Conservation (phyloP, 2,329 filamentous ascomycete genomes). For the Curvularia hawaiiensis region DNA sequence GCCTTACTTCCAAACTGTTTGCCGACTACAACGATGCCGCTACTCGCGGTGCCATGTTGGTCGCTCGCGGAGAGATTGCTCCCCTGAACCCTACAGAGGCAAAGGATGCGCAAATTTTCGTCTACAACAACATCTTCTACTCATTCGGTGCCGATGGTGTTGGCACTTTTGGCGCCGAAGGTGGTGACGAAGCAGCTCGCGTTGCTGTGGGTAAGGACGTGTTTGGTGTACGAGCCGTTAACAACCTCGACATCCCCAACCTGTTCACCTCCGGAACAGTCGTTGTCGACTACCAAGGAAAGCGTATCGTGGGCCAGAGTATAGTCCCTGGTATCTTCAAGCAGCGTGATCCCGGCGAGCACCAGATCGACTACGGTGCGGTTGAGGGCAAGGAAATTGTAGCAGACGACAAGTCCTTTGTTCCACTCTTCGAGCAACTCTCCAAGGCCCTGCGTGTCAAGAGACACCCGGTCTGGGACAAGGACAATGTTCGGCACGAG, state of each 20-base stretch:
- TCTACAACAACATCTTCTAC: constrained; percentile 99
- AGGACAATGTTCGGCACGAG: constrained; percentile 87
- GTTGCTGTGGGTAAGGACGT: constrained; percentile 98
- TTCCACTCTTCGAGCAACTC: constrained; percentile 82
- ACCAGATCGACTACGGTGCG: constrained; percentile 98
- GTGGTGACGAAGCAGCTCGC: constrained; percentile 92
- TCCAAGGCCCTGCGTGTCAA: constrained; percentile 91
- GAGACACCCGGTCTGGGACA: constrained; percentile 97
- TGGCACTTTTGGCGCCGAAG: constrained; percentile 94
- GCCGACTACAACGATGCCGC: constrained; percentile 98
- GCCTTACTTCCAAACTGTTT: constrained; percentile 92
- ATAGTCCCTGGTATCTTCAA: constrained; percentile 99
- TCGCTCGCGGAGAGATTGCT: constrained; percentile 89
- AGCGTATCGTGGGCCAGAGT: constrained; percentile 95
- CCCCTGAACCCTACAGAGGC: constrained; percentile 94
- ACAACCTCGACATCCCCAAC: constrained; percentile 93
- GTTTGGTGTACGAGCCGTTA: constrained; percentile 89
- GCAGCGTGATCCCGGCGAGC: constrained; percentile 94
- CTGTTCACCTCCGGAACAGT: constrained; percentile 96
- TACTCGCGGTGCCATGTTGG: constrained; percentile 86
- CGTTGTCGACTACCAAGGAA: constrained; percentile 95
- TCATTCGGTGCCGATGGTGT: constrained; percentile 98
- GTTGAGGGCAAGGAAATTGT: constrained; percentile 97
- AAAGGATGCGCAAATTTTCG: constrained; percentile 94
- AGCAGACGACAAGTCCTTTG: constrained; percentile 86